Base-by-base conservation (phyloP, 73 alveolate genomes). In the Loxodes magnus region DNA sequence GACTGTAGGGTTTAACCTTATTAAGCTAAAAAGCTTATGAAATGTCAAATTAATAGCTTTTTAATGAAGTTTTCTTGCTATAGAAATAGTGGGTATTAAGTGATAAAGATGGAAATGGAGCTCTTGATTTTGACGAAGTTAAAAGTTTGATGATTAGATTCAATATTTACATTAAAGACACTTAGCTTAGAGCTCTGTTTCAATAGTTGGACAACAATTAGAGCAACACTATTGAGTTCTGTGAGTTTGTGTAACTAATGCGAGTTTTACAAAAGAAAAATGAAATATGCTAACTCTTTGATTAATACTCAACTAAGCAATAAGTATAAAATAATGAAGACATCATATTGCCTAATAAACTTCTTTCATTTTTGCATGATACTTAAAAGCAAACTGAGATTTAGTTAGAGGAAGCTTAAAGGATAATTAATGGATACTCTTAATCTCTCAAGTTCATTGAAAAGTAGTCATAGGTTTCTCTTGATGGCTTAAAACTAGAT, bases 41-140 rank as follows among this genome's bases (percentile, higher is more conserved):
- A 22, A 12, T 10, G 16, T 10, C 9, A 10, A 25, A 12, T 5
- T n/a, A 43, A 3, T 23, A 28, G 4, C 15, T 31, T 4, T 71
- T 67, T 43, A 65, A 55, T 27, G 77, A 67, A 59, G 63, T 62
- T 37, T 50, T 63, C 12, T 37, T 55, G 51, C 60, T 71, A 35
- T 59, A 77, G 64, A 71, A 67, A 46, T 74, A 66, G 14, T 82
- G 90, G 90, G 71, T 74, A 39, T 75, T 68, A 55, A 81, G 75
- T 28, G 94, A 89, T 65, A 52, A 69, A 10, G 71, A 85, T 43
- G 51, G 67, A 35, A 74, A 87, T 65, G 67, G 69, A 53, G 49
- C 61, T 51, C 58, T 89, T 17, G 67, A 71, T 57, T 39, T 56
- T 22, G 66, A 68, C n/a, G 96, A 89, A 65, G 76, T 89, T 35